Evolutionary conservation across 257 asterid genomes (phyloP).

Genomic region (Nemophila menziesii): DNA sequence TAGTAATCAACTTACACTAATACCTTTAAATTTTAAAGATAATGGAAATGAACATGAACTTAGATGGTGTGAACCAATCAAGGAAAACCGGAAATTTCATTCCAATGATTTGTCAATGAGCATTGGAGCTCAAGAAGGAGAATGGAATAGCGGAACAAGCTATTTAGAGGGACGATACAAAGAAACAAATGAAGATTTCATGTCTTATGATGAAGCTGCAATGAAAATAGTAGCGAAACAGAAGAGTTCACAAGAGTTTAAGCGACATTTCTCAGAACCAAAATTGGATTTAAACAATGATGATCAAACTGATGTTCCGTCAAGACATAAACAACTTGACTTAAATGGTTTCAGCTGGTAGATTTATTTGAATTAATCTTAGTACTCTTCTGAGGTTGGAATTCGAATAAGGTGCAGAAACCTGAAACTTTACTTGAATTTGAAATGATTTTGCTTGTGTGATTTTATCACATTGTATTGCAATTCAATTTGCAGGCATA

Average conservation of each 20-base stretch:
- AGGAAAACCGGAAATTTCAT: conserved; percentile 25
- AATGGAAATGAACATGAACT: conserved; percentile 25
- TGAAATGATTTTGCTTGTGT: not conserved
- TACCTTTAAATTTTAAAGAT: conserved; percentile 25
- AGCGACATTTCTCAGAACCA: conserved; percentile 33
- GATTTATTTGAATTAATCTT: not conserved
- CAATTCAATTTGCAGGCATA: not conserved
- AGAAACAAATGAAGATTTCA: conserved; percentile 25
- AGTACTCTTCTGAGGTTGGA: not conserved
- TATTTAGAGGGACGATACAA: conserved; percentile 21
- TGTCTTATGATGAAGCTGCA: conserved; percentile 11
- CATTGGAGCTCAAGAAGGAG: conserved; percentile 43
- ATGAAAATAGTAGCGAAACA: conserved; percentile 14
- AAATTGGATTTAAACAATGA: conserved; percentile 66
- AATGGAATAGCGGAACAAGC: conserved; percentile 26
- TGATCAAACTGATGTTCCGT: conserved; percentile 43
- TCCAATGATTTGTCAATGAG: conserved; percentile 44
- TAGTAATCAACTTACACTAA: conserved; percentile 26
- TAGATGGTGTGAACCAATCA: conserved; percentile 40
- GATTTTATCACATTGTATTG: not conserved
- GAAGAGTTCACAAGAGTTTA: conserved; percentile 25
- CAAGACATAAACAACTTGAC: conserved; percentile 2
- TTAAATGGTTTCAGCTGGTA: conserved; percentile 5
- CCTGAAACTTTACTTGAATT: not conserved
- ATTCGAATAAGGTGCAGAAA: not conserved